A percentile compares a stretch with the other conserved stretches of the same genome.
These are phyloP conservation scores for Sarocladium kiliense DNA, from an alignment of 2,329 filamentous ascomycete species.

Conservation along the genomic window DNA sequence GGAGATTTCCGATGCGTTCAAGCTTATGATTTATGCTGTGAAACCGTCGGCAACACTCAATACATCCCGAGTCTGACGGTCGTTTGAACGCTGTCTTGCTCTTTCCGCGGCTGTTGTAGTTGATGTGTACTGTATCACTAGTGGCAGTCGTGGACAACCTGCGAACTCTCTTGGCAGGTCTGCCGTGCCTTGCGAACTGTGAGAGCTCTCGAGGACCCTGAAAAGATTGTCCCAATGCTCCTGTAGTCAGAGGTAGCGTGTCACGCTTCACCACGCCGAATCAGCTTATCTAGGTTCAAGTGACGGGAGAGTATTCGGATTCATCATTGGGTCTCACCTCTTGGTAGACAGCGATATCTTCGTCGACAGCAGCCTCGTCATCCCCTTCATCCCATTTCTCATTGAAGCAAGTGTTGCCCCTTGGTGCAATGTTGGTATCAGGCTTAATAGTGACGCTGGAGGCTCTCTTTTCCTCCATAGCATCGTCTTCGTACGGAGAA, in stretches of 20 bases:
- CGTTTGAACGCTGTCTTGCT: background rate
- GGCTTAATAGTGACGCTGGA: background rate
- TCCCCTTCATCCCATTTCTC: background rate
- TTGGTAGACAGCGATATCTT: background rate
- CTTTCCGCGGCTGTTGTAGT: background rate
- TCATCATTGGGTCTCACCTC: background rate
- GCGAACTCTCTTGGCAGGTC: background rate
- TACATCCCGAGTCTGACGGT: background rate
- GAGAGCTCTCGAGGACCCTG: background rate
- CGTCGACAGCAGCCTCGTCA: background rate
- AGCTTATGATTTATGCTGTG: background rate
- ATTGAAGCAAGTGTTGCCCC: background rate
- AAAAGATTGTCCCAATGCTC: background rate
- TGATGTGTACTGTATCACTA: background rate
- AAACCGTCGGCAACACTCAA: background rate
- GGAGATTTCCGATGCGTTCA: background rate
- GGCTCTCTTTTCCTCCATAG: background rate
- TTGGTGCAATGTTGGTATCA: background rate
- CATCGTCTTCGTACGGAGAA: background rate
- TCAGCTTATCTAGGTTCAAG: background rate
- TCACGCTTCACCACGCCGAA: background rate
- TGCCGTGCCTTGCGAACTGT: background rate
- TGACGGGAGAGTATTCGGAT: background rate
- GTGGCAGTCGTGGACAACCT: background rate
- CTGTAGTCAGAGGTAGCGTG: background rate